phyloP scores from a whole-genome alignment of 2,329 filamentous ascomycete genomes.

The Albifimbria verrucaria region DNA sequence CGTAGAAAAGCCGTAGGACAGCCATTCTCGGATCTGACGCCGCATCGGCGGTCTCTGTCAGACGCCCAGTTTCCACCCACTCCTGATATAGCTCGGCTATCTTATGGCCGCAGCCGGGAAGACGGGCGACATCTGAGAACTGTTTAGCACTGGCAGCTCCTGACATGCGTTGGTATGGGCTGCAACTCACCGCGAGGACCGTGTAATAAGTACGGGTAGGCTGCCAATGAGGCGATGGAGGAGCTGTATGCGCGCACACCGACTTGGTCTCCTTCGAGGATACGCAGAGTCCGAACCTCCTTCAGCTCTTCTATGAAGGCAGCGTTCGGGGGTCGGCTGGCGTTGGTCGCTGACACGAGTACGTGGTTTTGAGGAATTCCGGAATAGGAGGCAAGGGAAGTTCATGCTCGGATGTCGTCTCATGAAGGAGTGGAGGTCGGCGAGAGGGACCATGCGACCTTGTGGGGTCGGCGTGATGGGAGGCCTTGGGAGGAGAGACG shows the following conservation, averaged over 20 bases:
- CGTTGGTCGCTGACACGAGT: conserved; percentile 79
- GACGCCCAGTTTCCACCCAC: conserved; percentile 58
- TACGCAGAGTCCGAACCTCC: conserved; percentile 68
- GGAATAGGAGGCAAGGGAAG: conserved; percentile 63
- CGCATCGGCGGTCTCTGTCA: conserved; percentile 60
- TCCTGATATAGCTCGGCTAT: conserved; percentile 76
- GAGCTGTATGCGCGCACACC: conserved; percentile 85
- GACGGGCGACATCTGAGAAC: conserved; percentile 43
- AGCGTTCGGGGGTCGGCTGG: conserved; percentile 69
- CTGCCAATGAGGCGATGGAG: conserved; percentile 76
- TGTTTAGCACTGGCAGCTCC: no score
- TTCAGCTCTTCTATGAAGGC: conserved; percentile 71
- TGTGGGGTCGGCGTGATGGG: no score
- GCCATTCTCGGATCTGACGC: conserved; percentile 65
- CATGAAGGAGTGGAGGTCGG: conserved; percentile 48
- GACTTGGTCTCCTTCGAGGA: conserved; percentile 70
- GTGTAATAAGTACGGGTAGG: conserved; percentile 63
- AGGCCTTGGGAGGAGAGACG: no score
- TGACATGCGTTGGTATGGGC: conserved; percentile 7
- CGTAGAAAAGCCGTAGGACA: conserved; percentile 68
- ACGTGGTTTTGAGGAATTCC: conserved; percentile 57
- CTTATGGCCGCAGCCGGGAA: conserved; percentile 81
- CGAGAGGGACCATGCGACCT: conserved; percentile 16
- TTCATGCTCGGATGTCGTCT: conserved; percentile 79
- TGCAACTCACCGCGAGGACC: conserved; percentile 36